phyloP scores from a whole-genome alignment of 805 yeast genomes.

The Dipodascus geniculatus region DNA sequence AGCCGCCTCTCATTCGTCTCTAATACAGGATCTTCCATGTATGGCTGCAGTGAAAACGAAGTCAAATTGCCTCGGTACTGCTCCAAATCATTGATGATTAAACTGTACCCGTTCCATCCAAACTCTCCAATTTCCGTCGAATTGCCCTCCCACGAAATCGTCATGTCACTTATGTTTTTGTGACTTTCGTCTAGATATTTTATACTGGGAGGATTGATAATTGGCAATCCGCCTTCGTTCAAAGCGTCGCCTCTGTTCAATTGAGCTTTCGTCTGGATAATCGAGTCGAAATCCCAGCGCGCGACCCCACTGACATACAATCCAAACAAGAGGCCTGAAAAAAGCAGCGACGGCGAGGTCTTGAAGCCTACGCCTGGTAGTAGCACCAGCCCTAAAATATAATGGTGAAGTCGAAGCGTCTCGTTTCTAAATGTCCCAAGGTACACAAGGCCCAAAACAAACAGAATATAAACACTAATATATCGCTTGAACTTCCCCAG shows the following conservation, averaged over 20 bases:
- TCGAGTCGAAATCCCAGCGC: slow-evolving; percentile 88
- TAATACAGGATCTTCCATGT: slow-evolving; percentile 3
- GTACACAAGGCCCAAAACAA: slow-evolving; percentile 26
- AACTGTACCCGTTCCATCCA: slow-evolving; percentile 40
- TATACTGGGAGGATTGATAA: slow-evolving; percentile 12
- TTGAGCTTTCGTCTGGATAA: slow-evolving; percentile 63
- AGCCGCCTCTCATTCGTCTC: slow-evolving; percentile 3
- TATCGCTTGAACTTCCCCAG: slow-evolving; percentile 46
- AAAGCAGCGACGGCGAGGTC: slow-evolving; percentile 34
- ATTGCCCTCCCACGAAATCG: not conserved
- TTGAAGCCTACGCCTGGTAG: slow-evolving; percentile 72
- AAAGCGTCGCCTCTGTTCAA: slow-evolving; percentile 62
- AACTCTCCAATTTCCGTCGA: no score
- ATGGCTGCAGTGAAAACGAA: slow-evolving; percentile 30
- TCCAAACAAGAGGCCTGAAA: slow-evolving; percentile 80
- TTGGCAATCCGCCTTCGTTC: slow-evolving; percentile 19
- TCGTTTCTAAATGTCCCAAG: slow-evolving; percentile 44
- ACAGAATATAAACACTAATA: slow-evolving; percentile 36
- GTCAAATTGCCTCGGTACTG: slow-evolving; percentile 46
- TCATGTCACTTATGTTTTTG: no score
- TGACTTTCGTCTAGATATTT: not conserved
- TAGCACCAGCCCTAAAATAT: slow-evolving; percentile 60
- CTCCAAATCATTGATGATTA: slow-evolving; percentile 72
- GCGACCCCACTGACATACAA: slow-evolving; percentile 74
- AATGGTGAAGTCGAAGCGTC: slow-evolving; percentile 57